These are phyloP conservation scores for Neolecta irregularis DNA, from an alignment of 1,139 yeast genomes.

Conservation along the genomic window DNA sequence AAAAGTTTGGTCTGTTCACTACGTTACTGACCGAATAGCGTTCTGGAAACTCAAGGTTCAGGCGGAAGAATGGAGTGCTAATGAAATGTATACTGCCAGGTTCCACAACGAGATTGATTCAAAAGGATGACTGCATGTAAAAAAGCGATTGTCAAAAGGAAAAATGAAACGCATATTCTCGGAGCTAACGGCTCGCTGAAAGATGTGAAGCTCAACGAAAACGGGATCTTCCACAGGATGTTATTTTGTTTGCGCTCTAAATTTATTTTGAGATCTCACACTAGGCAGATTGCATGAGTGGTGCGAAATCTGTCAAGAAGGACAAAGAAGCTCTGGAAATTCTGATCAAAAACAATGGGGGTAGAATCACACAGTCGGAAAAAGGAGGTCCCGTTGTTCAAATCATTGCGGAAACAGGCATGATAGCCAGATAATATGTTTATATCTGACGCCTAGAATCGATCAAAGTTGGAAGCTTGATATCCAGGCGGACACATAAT, in stretches of 20 bases:
- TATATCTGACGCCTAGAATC: no score
- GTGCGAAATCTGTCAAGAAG: constrained; percentile 23
- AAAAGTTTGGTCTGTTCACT: no score
- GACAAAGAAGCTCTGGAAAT: constrained; percentile 27
- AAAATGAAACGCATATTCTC: constrained; percentile 3
- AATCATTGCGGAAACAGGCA: constrained; percentile 35
- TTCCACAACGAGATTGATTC: no score
- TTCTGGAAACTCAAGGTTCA: constrained; percentile 18
- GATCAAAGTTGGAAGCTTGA: constrained; percentile 32
- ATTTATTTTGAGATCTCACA: constrained; percentile 33
- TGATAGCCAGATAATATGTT: no score
- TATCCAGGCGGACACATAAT: constrained; percentile 35
- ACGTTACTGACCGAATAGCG: constrained; percentile 8
- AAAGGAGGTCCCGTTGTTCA: constrained; percentile 18
- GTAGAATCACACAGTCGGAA: constrained; percentile 14
- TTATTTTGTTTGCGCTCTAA: constrained; percentile 25
- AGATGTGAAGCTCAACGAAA: neutral
- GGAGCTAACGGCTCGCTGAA: constrained; percentile 3
- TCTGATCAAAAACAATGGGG: constrained; percentile 28
- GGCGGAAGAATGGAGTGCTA: constrained; percentile 12
- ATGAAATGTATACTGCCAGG: constrained; percentile 12
- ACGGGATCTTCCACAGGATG: constrained; percentile 17
- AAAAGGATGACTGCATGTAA: constrained; percentile 6
- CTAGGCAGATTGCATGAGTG: no score
- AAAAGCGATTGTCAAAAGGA: neutral